Percentiles rank a stretch among this genome's conserved stretches.
These are phyloP conservation scores for Candida sojae DNA, from an alignment of 1,139 yeast species.

Conservation along the genomic window DNA sequence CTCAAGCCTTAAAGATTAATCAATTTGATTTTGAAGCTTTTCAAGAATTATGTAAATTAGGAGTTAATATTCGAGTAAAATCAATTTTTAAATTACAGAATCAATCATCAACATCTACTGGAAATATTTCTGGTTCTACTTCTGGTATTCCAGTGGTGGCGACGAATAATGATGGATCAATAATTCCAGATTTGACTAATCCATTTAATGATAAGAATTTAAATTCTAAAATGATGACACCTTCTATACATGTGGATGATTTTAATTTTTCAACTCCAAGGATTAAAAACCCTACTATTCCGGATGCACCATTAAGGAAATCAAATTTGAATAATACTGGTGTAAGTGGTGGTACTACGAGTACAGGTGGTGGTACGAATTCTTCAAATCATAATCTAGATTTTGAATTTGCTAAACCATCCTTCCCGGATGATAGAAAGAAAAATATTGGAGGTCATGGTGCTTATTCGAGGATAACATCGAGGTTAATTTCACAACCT, in stretches of 20 bases:
- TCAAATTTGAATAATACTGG: conserved; percentile 25
- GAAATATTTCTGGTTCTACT: background rate
- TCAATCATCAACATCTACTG: background rate
- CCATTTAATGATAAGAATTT: conserved; percentile 23
- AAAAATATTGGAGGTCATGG: conserved; percentile 23
- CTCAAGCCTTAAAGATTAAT: conserved; percentile 67
- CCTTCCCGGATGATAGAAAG: conserved; percentile 22
- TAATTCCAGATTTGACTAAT: conserved; percentile 20
- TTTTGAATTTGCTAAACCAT: conserved; percentile 40
- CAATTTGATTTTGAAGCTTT: conserved; percentile 89
- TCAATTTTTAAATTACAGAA: conserved; percentile 50
- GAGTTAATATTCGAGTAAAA: conserved; percentile 65
- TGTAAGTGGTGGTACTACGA: conserved; percentile 10
- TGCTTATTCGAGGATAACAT: conserved; percentile 51
- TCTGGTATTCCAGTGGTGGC: background rate
- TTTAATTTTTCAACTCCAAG: conserved; percentile 48
- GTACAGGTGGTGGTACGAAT: background rate
- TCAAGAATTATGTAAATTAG: conserved; percentile 71
- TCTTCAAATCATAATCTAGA: conserved; percentile 20
- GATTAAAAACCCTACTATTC: conserved; percentile 39
- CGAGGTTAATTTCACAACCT: conserved; percentile 55
- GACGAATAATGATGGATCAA: conserved; percentile 3
- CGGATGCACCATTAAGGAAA: conserved; percentile 58
- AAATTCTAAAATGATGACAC: conserved; percentile 9
- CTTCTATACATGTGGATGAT: conserved; percentile 23